Conservation (phyloP, 768 basidiomycete genomes). For the Agrocybe praecox region DNA sequence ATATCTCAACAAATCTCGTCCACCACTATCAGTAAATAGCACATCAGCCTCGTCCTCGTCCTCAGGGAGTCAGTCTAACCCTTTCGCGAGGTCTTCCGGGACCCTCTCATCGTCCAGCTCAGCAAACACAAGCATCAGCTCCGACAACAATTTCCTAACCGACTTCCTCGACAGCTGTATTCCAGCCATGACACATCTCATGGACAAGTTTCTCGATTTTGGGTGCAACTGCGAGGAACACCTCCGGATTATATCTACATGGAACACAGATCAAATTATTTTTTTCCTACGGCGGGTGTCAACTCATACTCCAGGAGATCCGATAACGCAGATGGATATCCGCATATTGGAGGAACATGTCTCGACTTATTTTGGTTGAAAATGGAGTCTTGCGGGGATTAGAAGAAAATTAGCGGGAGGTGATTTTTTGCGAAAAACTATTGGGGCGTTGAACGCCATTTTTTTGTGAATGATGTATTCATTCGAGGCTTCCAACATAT, state of each 20-base stretch:
- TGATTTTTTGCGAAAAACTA: too few species aligned
- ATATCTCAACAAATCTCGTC: too few species aligned
- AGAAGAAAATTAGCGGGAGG: too few species aligned
- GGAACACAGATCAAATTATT: not conserved
- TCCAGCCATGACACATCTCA: conserved; percentile 10
- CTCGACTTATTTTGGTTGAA: conserved; percentile 4
- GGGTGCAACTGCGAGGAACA: conserved; percentile 7
- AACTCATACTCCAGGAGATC: not conserved
- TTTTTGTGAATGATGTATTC: too few species aligned
- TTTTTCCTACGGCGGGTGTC: not conserved
- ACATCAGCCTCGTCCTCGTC: too few species aligned
- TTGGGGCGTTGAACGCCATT: too few species aligned
- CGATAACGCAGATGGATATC: conserved; percentile 10
- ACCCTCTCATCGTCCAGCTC: not conserved
- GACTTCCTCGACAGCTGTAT: conserved; percentile 9
- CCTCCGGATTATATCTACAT: conserved; percentile 6
- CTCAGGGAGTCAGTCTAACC: not conserved
- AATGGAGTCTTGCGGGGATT: too few species aligned
- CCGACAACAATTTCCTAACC: not conserved
- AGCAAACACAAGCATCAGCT: not conserved
- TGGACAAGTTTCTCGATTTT: conserved; percentile 5
- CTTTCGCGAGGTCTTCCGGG: not conserved
- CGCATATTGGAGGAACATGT: conserved; percentile 10
- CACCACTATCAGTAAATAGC: too few species aligned
- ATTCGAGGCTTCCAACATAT: too few species aligned